Conservation (phyloP, 2,329 filamentous ascomycete genomes). For the Ilyonectria robusta region DNA sequence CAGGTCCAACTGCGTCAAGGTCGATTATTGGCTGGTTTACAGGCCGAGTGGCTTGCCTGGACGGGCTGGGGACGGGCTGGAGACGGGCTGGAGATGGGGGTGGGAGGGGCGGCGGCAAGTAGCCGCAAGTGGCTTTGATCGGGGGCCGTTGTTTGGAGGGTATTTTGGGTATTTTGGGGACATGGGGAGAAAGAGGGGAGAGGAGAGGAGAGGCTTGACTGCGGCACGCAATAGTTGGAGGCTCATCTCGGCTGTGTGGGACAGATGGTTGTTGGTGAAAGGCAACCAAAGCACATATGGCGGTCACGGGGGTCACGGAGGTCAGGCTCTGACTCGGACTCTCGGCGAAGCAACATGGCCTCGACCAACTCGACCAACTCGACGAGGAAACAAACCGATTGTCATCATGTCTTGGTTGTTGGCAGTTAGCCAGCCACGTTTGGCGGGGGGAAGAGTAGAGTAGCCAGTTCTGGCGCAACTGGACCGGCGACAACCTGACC, state of each 20-base stretch:
- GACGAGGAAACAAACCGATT: not conserved
- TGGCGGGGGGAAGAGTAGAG: no score
- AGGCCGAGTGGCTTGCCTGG: not conserved
- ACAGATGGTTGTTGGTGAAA: not conserved
- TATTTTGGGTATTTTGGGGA: not conserved
- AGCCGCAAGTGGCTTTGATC: not conserved
- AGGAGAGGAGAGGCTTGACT: not conserved
- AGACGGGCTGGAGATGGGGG: not conserved
- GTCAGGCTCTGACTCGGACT: constrained; percentile 7
- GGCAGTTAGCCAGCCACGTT: no score
- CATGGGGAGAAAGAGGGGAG: not conserved
- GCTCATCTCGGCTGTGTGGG: not conserved
- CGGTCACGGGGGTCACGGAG: not conserved
- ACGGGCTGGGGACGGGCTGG: not conserved
- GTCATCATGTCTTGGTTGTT: no score
- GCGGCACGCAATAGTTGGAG: not conserved
- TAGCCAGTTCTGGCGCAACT: no score
- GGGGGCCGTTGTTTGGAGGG: not conserved
- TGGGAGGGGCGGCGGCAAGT: not conserved
- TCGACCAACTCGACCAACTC: not conserved
- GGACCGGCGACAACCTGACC: no score
- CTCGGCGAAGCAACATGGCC: constrained; percentile 8
- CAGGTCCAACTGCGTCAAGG: no score
- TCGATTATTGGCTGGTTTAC: not conserved
- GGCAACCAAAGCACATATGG: constrained; percentile 17